Conservation (phyloP, 2,329 filamentous ascomycete species). For the Zasmidium citrigriseum region DNA sequence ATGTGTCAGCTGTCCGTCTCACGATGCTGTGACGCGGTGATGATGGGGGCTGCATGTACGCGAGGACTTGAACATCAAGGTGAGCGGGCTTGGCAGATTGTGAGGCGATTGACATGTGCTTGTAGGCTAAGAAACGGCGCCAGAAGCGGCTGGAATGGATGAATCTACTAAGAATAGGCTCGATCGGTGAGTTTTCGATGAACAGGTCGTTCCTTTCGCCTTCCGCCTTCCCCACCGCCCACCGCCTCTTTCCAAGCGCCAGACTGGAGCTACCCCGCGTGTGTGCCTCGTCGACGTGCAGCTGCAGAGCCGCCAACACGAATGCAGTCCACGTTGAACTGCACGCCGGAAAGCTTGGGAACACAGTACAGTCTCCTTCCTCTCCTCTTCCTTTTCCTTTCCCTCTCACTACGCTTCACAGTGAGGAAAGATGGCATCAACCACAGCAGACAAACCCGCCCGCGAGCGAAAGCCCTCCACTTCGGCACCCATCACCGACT, state of each 20-base stretch:
- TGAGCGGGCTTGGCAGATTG: no score
- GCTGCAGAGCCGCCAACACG: background rate
- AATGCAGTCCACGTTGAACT: background rate
- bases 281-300: background rate
- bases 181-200: background rate
- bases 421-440: conserved; percentile 25
- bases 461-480: conserved; percentile 81
- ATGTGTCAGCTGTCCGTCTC: background rate
- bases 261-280: background rate
- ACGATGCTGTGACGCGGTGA: background rate
- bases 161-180: background rate
- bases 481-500: conserved; percentile 80
- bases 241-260: background rate
- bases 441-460: conserved; percentile 20
- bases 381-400: background rate
- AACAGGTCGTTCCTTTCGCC: background rate
- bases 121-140: no score
- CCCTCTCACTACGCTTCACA: background rate
- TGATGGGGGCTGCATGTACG: background rate
- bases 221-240: no score
- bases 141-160: background rate
- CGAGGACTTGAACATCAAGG: no score
- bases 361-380: conserved; percentile 3
- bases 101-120: no score
- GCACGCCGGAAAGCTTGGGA: background rate